Conservation (phyloP, 2,329 filamentous ascomycete species). For the Colletotrichum coccodes region DNA sequence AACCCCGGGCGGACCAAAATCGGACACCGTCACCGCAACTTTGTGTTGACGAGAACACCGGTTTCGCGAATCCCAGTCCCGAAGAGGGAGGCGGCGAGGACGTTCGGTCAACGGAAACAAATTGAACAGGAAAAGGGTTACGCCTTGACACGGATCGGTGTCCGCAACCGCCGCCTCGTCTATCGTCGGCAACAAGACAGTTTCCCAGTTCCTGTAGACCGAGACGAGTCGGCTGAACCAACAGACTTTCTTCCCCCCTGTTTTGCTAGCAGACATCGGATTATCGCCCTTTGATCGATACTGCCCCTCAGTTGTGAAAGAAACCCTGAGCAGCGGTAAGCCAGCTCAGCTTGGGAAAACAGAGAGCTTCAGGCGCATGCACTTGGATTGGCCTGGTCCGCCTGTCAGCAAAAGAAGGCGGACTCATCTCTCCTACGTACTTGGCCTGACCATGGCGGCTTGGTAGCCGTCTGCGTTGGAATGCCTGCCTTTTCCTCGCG, state of each 20-base stretch:
- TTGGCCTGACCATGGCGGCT: background rate
- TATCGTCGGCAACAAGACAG: background rate
- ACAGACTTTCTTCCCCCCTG: too few species aligned
- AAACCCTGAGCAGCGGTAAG: background rate
- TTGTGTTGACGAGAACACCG: background rate
- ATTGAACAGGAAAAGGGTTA: background rate
- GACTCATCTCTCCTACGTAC: background rate
- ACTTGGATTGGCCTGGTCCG: background rate
- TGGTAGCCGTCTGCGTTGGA: constrained; percentile 1
- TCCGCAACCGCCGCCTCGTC: background rate
- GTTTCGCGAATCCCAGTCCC: background rate
- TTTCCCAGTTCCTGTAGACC: background rate
- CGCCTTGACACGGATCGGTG: background rate
- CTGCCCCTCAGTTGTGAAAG: background rate
- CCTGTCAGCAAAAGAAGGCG: constrained; percentile 2
- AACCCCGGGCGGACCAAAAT: constrained; percentile 18
- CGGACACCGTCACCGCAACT: constrained; percentile 18
- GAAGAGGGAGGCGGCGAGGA: constrained; percentile 1
- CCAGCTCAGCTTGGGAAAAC: background rate
- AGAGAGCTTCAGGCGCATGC: background rate
- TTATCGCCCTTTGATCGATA: background rate
- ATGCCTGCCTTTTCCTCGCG: constrained; percentile 6
- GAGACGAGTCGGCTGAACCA: background rate
- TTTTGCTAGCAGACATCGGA: background rate
- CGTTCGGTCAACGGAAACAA: background rate